These are phyloP conservation scores for Prinsepia uniflora DNA, from an alignment of 306 rosid genomes.

Conservation along the genomic window DNA sequence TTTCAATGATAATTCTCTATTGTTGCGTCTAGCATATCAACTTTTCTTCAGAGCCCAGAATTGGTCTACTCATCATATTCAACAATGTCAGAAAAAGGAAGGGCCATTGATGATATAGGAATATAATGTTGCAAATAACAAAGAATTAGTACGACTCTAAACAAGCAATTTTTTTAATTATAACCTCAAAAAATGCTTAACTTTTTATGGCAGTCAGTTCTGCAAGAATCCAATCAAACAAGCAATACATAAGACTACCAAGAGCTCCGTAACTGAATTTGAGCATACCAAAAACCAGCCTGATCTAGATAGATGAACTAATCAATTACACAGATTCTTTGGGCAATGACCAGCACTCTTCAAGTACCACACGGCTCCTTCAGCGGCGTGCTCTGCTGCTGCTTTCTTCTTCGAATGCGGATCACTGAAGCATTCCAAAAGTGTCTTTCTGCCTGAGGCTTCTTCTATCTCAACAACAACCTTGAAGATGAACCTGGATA, in stretches of 20 bases:
- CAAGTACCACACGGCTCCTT: slow-evolving; percentile 63
- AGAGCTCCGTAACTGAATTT: neutral
- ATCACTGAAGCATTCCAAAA: slow-evolving; percentile 54
- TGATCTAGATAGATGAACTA: neutral
- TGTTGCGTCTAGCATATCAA: slow-evolving; percentile 2
- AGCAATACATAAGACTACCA: neutral
- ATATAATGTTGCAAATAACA: too few relatives aligned
- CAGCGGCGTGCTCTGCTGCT: slow-evolving; percentile 63
- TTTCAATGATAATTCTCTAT: slow-evolving; percentile 24
- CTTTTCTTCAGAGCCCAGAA: neutral
- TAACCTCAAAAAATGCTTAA: neutral
- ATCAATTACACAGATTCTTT: slow-evolving; percentile 14
- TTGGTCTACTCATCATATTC: neutral
- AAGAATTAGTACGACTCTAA: too few relatives aligned
- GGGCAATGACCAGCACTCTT: slow-evolving; percentile 29
- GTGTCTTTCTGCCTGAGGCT: slow-evolving; percentile 7
- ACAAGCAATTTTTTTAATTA: too few relatives aligned
- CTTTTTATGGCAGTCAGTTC: neutral
- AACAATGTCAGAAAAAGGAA: too few relatives aligned
- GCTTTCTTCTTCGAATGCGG: slow-evolving; percentile 47
- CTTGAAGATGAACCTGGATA: slow-evolving; percentile 59
- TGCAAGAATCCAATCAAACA: neutral
- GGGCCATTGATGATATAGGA: too few relatives aligned
- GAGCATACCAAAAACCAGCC: neutral
- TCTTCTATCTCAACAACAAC: slow-evolving; percentile 40